Base-by-base conservation (phyloP, 1,284 basidiomycete genomes). In the Cryptococcus hybrid region DNA sequence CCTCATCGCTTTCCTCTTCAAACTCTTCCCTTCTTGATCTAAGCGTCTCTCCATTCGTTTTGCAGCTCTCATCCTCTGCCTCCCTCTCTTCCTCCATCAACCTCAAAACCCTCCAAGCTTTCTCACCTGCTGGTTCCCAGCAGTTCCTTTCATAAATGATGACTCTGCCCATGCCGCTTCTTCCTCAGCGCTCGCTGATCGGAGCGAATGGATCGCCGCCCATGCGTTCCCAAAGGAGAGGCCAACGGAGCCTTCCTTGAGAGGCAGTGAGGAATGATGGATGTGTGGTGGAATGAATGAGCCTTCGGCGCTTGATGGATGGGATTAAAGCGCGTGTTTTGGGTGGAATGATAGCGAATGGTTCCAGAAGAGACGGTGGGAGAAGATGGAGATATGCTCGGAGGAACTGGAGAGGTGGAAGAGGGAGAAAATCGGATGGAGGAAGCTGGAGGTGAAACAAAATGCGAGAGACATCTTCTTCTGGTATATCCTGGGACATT, bases 31-130 rank as follows among this genome's bases (percentile, higher is more conserved):
- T 2, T 65, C 64, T 39, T 63, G 51, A 44, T 69, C 67, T 47
- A 71, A 36, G 37, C 61, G 9, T 50, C 77, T 51, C 53, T 78
- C 77, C 13, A 59, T 57, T 51, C 66, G 55, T 39, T 70, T 66
- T 5, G 69, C 69, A 15, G 50, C 69, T 11, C 68, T 59, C 30
- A 18, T 60, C 60, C 47, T 71, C 65, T 57, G 64, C 61, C 58
- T 76, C 77, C 6, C 73, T 52, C 47, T 77, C 67, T 58, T 77
- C 76, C 56, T 76, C 74, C 38, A 77, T 60, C 7, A 69, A 65
- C 5, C 73, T 62, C 49, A 78, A 51, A 76, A 67, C 6, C 66
- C 65, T 5, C 73, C 76, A 9, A 78, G 65, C 42, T 72, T 73
- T 49, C 73, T 73, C 0, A 77, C 76, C 44, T 73, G 66, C 30